These are phyloP conservation scores for Alternaria longipes DNA, from an alignment of 2,329 filamentous ascomycete species.

Conservation along the genomic window DNA sequence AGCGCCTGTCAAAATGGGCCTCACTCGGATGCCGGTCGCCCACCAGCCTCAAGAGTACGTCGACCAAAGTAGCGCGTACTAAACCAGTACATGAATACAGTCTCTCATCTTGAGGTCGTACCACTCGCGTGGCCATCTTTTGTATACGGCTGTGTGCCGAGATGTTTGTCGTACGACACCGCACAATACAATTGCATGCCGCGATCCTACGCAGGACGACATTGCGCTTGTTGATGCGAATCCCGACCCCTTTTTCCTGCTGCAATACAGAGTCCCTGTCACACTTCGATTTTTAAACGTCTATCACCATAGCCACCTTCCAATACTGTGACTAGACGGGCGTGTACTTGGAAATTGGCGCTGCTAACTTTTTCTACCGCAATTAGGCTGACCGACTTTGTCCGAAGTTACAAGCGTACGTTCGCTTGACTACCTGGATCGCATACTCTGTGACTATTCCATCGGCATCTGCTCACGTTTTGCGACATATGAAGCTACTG, in stretches of 20 bases:
- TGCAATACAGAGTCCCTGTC: neutral
- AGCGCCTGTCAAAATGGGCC: neutral
- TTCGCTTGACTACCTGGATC: neutral
- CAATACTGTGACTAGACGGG: conserved; percentile 1
- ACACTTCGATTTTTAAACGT: neutral
- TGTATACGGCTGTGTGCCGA: conserved; percentile 4
- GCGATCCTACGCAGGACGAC: neutral
- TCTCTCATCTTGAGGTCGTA: neutral
- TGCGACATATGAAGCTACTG: conserved; percentile 5
- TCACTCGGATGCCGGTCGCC: neutral
- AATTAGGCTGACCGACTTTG: conserved; percentile 5
- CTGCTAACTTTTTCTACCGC: neutral
- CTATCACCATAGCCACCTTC: neutral
- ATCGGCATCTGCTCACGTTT: conserved; percentile 3
- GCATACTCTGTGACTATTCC: neutral
- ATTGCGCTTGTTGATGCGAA: neutral
- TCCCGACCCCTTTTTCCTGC: neutral
- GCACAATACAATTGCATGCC: neutral
- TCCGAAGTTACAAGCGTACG: conserved; percentile 12
- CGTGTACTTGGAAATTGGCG: neutral
- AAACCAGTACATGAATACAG: neutral
- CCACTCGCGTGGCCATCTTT: conserved; percentile 13
- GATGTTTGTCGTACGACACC: neutral
- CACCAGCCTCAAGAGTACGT: neutral
- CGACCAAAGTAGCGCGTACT: conserved; percentile 1